Evolutionary conservation across 768 basidiomycete species (phyloP), one percentile per base, ranked within the genome.

Genomic region (Baorangia bicolor): DNA sequence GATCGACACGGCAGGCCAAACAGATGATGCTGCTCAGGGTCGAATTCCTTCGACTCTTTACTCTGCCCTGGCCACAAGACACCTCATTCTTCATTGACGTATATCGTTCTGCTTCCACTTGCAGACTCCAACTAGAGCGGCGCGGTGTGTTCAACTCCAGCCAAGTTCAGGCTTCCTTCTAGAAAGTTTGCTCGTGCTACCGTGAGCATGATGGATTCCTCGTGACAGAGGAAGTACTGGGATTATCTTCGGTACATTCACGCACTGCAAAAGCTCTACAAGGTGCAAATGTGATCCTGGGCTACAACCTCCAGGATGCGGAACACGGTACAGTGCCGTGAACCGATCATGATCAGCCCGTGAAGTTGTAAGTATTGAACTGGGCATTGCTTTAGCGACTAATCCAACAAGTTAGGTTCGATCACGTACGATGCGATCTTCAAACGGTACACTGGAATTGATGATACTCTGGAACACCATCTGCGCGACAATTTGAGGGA

Each of bases 401-500:
- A 16, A 31, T 34, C 33, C 34, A 20, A 30, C 28, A 5, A 20
- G 18, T 10, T 11, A 16, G 5, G 16, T 16, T 2, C 0, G 5
- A 41, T 34, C n/a, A 52, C 63, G 37, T 38, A 67, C 66, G 43
- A 68, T 45, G 58, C 64, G 65, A 2, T 63, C 39, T 44, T 68
- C 63, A n/a, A 67, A 65, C n/a, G 50, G 11, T 1, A 68, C 49
- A 14, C 61, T 68, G 11, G 67, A 53, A 35, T 61, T 63, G 35
- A 68, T 28, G 37, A 63, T 55, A 18, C 49, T 42, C 51, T 68
- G 55, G 27, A 48, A 68, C 51, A 57, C 61, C 40, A 34, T 37
- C 48, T 66, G 25, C 8, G 67, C 66, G 30, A 68, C 44, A 6
- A 69, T 57, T 13, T 69, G 53, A 9, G 67, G 67, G 35, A 69